phyloP scores from a whole-genome alignment of 2,329 filamentous ascomycete genomes.

The Stachybotrys elegans region DNA sequence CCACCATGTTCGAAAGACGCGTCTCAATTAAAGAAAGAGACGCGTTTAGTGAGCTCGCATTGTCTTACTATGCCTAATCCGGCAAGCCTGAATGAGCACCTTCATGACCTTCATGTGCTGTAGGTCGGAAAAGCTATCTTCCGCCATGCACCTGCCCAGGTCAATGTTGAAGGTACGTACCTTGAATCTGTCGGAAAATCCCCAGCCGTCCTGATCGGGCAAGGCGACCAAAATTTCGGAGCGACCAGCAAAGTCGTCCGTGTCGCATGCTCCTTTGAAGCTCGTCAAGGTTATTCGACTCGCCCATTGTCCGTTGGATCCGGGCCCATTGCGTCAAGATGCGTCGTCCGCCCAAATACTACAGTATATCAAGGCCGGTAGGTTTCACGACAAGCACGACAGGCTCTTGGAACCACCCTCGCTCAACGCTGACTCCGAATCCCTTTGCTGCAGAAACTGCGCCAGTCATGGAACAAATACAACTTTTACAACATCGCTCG shows the following conservation, averaged over 20 bases:
- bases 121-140: too few species aligned
- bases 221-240: too few species aligned
- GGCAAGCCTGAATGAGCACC: not conserved
- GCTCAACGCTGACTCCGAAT: conserved; percentile 3
- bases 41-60: conserved; percentile 11
- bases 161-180: too few species aligned
- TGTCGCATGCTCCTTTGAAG: conserved; percentile 1
- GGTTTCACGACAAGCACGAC: too few species aligned
- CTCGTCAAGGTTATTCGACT: conserved; percentile 16
- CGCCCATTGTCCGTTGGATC: conserved; percentile 16
- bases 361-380: conserved; percentile 61
- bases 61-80: conserved; percentile 8
- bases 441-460: conserved; percentile 63
- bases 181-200: too few species aligned
- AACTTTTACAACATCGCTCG: conserved; percentile 82
- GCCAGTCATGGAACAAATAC: conserved; percentile 96
- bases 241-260: conserved; percentile 1
- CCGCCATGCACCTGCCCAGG: too few species aligned
- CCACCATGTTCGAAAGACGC: not conserved
- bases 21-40: conserved; percentile 2
- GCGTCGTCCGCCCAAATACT: conserved; percentile 56
- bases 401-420: too few species aligned
- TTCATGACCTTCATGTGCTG: too few species aligned
- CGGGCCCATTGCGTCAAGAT: conserved; percentile 33
- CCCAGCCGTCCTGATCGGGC: too few species aligned